phyloP scores from a whole-genome alignment of 768 basidiomycete species.

The Lactarius sanguifluus region DNA sequence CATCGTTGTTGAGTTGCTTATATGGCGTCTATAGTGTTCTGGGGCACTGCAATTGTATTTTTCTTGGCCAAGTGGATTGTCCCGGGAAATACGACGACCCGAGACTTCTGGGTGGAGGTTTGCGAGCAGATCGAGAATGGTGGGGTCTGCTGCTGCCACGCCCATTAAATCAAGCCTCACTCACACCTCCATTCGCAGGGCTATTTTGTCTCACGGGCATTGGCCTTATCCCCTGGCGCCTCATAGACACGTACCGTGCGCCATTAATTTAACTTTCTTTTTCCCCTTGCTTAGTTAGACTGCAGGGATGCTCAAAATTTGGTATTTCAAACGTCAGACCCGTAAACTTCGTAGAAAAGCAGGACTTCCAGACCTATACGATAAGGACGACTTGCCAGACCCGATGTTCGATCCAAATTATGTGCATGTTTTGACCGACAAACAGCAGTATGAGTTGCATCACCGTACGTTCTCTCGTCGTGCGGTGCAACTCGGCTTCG shows the following conservation, averaged over 20 bases:
- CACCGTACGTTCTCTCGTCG: slow-evolving; percentile 49
- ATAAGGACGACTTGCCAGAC: slow-evolving; percentile 80
- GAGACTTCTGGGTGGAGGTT: slow-evolving; percentile 83
- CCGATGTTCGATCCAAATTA: slow-evolving; percentile 69
- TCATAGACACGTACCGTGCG: slow-evolving; percentile 72
- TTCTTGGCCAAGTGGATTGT: slow-evolving; percentile 70
- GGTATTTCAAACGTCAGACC: slow-evolving; percentile 66
- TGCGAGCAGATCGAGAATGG: slow-evolving; percentile 77
- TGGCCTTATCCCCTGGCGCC: slow-evolving; percentile 74
- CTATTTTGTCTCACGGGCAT: slow-evolving; percentile 81
- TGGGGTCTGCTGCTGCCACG: slow-evolving; percentile 31
- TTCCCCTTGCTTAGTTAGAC: background rate
- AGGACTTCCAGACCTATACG: slow-evolving; percentile 66
- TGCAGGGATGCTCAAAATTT: slow-evolving; percentile 70
- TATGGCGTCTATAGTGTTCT: slow-evolving; percentile 55
- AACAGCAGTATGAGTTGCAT: slow-evolving; percentile 63
- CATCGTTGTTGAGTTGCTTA: background rate
- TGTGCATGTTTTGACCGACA: slow-evolving; percentile 65
- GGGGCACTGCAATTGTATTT: slow-evolving; percentile 82
- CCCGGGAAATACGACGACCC: slow-evolving; percentile 61
- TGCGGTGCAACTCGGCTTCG: slow-evolving; percentile 7
- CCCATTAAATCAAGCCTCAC: slow-evolving; percentile 1
- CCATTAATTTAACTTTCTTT: background rate
- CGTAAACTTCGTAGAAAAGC: slow-evolving; percentile 56
- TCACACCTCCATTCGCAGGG: slow-evolving; percentile 39